A percentile compares a stretch with the other conserved stretches of the same genome.
These are phyloP conservation scores for Dalbergia cochinchinensis DNA, from an alignment of 306 rosid genomes.

Conservation along the genomic window DNA sequence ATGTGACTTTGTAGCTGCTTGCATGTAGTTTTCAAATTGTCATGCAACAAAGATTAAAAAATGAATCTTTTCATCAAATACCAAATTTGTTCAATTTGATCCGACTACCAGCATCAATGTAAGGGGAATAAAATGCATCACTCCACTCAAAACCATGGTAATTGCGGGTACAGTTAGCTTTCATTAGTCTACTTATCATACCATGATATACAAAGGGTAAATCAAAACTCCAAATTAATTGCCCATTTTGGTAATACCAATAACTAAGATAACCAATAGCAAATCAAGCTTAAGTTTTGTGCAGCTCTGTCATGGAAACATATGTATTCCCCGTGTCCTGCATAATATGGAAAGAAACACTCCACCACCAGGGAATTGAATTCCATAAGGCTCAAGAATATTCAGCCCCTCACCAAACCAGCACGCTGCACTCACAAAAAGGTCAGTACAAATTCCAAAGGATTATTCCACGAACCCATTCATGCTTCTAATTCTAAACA, in stretches of 20 bases:
- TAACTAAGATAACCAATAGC: background rate
- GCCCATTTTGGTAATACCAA: conserved; percentile 31
- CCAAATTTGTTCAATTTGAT: background rate
- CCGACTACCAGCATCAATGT: background rate
- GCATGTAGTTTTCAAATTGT: conserved; percentile 19
- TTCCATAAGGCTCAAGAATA: conserved; percentile 33
- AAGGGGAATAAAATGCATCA: conserved; percentile 20
- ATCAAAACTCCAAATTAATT: conserved; percentile 17
- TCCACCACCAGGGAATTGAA: conserved; percentile 18
- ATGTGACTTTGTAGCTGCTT: conserved; percentile 36
- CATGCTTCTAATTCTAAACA: background rate
- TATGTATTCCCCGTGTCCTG: background rate
- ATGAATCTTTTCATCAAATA: conserved; percentile 15
- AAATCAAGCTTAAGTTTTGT: background rate
- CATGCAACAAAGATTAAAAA: conserved; percentile 33
- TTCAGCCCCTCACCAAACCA: conserved; percentile 21
- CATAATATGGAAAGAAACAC: conserved; percentile 31
- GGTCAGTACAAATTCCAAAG: conserved; percentile 14
- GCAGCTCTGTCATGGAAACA: conserved; percentile 11
- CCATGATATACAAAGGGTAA: background rate
- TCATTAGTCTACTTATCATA: conserved; percentile 17
- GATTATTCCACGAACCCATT: background rate
- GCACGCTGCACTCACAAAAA: conserved; percentile 32
- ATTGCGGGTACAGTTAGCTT: conserved; percentile 18
- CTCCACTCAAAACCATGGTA: conserved; percentile 17